Conservation (phyloP, 2,329 filamentous ascomycete genomes). For the Trichoderma afroharzianum region DNA sequence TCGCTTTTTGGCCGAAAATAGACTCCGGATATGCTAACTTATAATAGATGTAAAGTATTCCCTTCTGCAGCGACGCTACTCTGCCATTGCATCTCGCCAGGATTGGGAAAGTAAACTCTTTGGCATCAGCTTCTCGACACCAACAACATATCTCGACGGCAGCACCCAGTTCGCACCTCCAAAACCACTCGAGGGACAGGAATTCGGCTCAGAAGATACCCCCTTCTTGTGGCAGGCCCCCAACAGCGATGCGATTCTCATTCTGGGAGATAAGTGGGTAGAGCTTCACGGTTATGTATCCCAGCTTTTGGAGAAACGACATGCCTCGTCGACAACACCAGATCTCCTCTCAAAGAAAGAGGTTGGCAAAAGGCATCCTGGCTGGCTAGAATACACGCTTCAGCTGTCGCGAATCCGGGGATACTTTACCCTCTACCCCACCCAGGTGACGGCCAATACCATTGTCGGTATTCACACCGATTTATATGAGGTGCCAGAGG, state of each 20-base stretch:
- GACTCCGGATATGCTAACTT: not conserved
- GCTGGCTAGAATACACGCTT: conserved; percentile 75
- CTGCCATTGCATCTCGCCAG: conserved; percentile 42
- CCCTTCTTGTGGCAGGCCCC: conserved; percentile 85
- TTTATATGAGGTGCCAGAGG: conserved; percentile 69
- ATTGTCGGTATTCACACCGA: conserved; percentile 77
- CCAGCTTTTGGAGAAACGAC: conserved; percentile 50
- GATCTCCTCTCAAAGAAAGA: conserved; percentile 49
- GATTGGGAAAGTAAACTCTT: conserved; percentile 57
- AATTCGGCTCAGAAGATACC: conserved; percentile 33
- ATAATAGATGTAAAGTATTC: conserved; percentile 66
- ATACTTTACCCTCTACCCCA: conserved; percentile 78
- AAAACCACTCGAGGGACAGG: conserved; percentile 18
- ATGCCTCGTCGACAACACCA: conserved; percentile 33
- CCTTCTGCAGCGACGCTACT: conserved; percentile 75
- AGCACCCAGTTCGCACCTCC: conserved; percentile 52
- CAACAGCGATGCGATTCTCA: conserved; percentile 74
- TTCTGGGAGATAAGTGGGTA: conserved; percentile 81
- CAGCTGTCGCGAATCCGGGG: conserved; percentile 72
- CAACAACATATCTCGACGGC: conserved; percentile 60
- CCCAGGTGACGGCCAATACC: conserved; percentile 47
- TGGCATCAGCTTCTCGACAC: conserved; percentile 76
- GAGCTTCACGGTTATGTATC: conserved; percentile 80
- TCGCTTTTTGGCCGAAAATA: not conserved
- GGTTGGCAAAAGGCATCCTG: conserved; percentile 65